Conservation (phyloP, 805 yeast genomes). For the Starmerella sirachaensis region DNA sequence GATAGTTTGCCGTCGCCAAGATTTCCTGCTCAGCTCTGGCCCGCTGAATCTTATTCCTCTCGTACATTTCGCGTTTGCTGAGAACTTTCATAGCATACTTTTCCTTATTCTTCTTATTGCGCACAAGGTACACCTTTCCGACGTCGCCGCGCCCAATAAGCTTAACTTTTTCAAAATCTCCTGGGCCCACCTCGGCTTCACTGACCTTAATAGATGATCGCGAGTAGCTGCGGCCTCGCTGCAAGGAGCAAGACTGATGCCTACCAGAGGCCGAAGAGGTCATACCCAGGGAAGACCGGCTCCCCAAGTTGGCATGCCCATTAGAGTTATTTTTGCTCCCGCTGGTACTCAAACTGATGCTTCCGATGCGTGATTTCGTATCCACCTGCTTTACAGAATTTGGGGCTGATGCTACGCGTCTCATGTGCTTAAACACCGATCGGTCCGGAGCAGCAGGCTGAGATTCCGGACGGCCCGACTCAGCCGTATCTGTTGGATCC, state of each 20-base stretch:
- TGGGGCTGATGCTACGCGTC: slow-evolving; percentile 82
- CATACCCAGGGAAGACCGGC: slow-evolving; percentile 3
- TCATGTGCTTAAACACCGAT: slow-evolving; percentile 22
- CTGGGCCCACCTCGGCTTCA: slow-evolving; percentile 73
- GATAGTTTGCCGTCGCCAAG: slow-evolving; percentile 88
- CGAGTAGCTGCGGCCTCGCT: slow-evolving; percentile 47
- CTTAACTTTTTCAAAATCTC: slow-evolving; percentile 77
- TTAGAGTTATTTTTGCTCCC: too few species aligned
- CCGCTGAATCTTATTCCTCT: slow-evolving; percentile 85
- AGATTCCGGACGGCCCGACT: neutral
- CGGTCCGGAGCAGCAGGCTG: slow-evolving; percentile 10
- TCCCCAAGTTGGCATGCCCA: neutral
- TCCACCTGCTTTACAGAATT: slow-evolving; percentile 36
- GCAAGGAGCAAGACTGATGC: neutral
- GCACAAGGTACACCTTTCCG: slow-evolving; percentile 87
- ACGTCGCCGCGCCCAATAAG: slow-evolving; percentile 96
- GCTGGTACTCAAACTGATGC: neutral
- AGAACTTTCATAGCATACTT: slow-evolving; percentile 88
- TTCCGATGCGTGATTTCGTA: slow-evolving; percentile 4
- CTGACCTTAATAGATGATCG: slow-evolving; percentile 60
- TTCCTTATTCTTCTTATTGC: slow-evolving; percentile 62
- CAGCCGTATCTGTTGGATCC: neutral
- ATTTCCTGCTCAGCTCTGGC: slow-evolving; percentile 96
- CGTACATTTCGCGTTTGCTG: slow-evolving; percentile 84
- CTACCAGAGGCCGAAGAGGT: neutral